A percentile compares a stretch with the other conserved stretches of the same genome.
Conservation (phyloP, 768 basidiomycete species). For the Xerocomellus chrysenteron region DNA sequence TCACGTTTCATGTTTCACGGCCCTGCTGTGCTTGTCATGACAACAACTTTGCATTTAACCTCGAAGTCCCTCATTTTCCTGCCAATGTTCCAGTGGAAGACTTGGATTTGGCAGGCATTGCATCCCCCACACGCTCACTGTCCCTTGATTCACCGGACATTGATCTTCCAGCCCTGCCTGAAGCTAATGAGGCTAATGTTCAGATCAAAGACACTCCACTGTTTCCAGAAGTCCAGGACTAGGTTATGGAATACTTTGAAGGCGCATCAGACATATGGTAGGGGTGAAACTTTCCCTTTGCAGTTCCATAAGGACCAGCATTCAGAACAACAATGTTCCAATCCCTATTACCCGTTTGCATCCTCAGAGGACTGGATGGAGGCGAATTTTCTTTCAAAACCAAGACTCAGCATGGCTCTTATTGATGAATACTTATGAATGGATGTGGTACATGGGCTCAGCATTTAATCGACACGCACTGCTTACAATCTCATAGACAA, state of each 20-base stretch:
- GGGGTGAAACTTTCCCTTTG: background rate
- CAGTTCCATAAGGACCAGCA: background rate
- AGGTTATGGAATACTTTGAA: background rate
- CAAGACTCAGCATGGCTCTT: constrained; percentile 29
- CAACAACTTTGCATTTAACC: background rate
- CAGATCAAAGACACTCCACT: background rate
- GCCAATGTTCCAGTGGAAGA: no score
- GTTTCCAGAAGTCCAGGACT: background rate
- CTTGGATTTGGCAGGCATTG: no score
- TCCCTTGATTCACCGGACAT: background rate
- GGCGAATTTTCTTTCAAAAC: constrained; percentile 27
- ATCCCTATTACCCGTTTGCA: constrained; percentile 35
- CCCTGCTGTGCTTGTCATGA: background rate
- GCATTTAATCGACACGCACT: background rate
- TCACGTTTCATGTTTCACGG: background rate
- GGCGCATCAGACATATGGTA: background rate
- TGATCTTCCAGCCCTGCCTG: background rate
- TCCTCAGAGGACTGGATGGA: constrained; percentile 33
- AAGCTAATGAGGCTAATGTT: background rate
- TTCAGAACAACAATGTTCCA: background rate
- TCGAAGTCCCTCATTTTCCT: background rate
- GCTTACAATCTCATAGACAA: background rate
- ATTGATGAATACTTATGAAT: constrained; percentile 14
- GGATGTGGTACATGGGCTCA: constrained; percentile 18
- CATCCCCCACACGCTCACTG: background rate